phyloP scores from a whole-genome alignment of 257 asterid species.

The Thymus mandschuricus region DNA sequence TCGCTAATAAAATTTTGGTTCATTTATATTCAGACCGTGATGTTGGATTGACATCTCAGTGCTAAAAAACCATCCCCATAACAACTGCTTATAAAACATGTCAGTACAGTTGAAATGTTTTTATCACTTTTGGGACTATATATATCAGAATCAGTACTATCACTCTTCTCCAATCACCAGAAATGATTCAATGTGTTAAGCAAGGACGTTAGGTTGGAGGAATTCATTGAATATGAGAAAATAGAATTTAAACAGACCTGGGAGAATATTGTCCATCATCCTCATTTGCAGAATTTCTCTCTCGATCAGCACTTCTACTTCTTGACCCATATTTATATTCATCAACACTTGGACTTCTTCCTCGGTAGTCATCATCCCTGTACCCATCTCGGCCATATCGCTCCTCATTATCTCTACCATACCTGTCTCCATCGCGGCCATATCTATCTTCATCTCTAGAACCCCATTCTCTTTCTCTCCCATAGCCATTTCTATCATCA shows the following conservation, averaged over 20 bases:
- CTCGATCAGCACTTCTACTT: conserved; percentile 83
- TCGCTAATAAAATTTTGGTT: no score
- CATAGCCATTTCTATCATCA: conserved; percentile 80
- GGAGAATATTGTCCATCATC: conserved; percentile 86
- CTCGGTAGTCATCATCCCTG: conserved; percentile 71
- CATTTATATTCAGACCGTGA: no score
- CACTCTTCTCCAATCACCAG: conserved; percentile 18
- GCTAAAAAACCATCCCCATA: no score
- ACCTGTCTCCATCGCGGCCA: conserved; percentile 74
- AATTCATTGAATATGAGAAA: conserved; percentile 18
- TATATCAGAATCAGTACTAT: neutral
- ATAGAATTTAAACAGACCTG: conserved; percentile 52
- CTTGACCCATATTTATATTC: conserved; percentile 70
- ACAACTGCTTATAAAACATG: no score
- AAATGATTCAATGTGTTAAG: conserved; percentile 14
- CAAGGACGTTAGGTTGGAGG: conserved; percentile 9
- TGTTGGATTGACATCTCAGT: no score
- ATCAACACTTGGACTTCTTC: conserved; percentile 63
- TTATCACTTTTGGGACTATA: conserved; percentile 7
- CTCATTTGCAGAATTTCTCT: conserved; percentile 59
- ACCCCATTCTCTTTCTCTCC: conserved; percentile 79
- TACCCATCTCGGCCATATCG: conserved; percentile 63
- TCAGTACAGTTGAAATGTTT: neutral
- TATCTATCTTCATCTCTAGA: conserved; percentile 74
- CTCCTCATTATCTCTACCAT: conserved; percentile 72